Percentiles rank a stretch among this genome's conserved stretches.
phyloP scores from a whole-genome alignment of 2,329 filamentous ascomycete genomes.

The Colletotrichum lindemuthianum region DNA sequence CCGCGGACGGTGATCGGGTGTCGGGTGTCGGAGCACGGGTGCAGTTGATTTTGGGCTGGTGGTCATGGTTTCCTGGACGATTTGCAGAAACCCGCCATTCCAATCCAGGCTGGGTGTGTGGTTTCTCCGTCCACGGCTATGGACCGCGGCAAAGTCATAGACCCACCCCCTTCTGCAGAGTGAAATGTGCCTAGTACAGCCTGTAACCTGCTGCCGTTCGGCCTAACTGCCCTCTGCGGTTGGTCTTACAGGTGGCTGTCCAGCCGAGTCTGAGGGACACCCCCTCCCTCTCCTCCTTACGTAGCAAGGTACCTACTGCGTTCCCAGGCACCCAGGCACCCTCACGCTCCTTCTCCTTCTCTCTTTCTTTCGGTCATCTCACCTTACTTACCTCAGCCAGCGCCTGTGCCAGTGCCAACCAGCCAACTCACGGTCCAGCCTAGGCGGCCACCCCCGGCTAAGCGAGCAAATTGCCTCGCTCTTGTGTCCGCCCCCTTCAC shows the following conservation, averaged over 20 bases:
- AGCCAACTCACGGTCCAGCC: conserved; percentile 24
- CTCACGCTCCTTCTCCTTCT: conserved; percentile 1
- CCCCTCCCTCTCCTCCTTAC: too few relatives aligned
- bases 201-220: too few relatives aligned
- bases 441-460: conserved; percentile 34
- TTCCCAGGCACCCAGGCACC: conserved; percentile 3
- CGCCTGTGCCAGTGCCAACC: conserved; percentile 29
- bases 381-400: conserved; percentile 19
- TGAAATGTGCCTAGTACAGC: background rate
- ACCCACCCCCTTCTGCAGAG: conserved; percentile 11
- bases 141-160: conserved; percentile 31
- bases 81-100: conserved; percentile 18
- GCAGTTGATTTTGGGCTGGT: background rate
- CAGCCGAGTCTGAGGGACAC: too few relatives aligned
- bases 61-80: conserved; percentile 32
- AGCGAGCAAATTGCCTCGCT: conserved; percentile 37
- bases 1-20: conserved; percentile 25
- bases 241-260: too few relatives aligned
- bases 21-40: conserved; percentile 32
- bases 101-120: background rate
- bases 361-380: conserved; percentile 6
- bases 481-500: conserved; percentile 36
- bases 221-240: too few relatives aligned
- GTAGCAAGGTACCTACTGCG: too few relatives aligned
- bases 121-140: conserved; percentile 15